Conservation (phyloP, 139 green algal genomes). For the Haematococcus sp. region DNA sequence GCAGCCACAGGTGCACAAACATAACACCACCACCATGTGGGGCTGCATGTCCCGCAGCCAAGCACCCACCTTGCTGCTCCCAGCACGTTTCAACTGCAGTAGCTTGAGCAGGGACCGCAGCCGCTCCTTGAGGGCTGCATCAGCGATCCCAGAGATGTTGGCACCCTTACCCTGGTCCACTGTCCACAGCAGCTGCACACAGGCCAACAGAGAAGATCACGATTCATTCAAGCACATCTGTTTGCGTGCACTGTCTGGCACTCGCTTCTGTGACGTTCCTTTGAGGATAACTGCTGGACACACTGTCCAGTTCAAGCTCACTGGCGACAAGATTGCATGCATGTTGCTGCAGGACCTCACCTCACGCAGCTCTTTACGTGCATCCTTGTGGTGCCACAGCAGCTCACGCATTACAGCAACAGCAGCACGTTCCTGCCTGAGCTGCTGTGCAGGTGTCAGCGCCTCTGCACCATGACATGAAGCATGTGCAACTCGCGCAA, state of each 20-base stretch:
- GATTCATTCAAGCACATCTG: too few species aligned
- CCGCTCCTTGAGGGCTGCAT: conserved; percentile 13
- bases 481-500: neutral
- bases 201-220: neutral
- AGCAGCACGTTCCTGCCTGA: conserved; percentile 17
- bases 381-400: conserved; percentile 10
- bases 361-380: conserved; percentile 34
- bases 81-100: conserved; percentile 4
- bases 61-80: neutral
- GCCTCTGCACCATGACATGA: neutral
- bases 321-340: too few species aligned
- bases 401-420: conserved; percentile 27
- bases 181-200: conserved; percentile 30
- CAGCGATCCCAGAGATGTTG: conserved; percentile 18
- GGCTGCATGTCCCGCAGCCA: too few species aligned
- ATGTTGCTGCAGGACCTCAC: too few species aligned
- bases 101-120: conserved; percentile 25
- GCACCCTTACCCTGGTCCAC: conserved; percentile 32
- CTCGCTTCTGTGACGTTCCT: neutral
- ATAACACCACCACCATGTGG: too few species aligned
- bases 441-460: conserved; percentile 19
- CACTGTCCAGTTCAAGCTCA: too few species aligned
- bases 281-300: too few species aligned
- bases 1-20: too few species aligned
- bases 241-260: neutral